Evolutionary conservation across 164 flowering plant genomes (phyloP), one percentile per base, ranked within the genome.

Genomic region (Protea cynaroides): DNA sequence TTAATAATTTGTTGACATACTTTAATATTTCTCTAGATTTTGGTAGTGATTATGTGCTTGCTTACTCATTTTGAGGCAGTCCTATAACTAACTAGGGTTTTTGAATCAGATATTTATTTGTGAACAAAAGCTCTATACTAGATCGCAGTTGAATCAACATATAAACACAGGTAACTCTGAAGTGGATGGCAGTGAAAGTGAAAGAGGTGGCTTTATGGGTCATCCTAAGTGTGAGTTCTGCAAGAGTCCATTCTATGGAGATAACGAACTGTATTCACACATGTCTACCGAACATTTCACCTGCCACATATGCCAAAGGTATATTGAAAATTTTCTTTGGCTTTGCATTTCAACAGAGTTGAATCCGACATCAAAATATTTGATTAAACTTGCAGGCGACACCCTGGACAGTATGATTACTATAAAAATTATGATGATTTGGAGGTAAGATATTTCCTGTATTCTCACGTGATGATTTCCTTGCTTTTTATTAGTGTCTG

Each of bases 231-330:
- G 99, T 78, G 97, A 92, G 56, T 92, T 92, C 65, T 91, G 99
- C 67, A 72, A 72, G 67, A 78, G 76, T 18, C 89, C 97, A 11
- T 91, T 86, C 65, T 95, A 95, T 79, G 97, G 96, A 65, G 99
- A 95, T 53, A 92, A 91, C 75, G 99, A 95, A 66, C 80, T 91
- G 43, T 94, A 89, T 67, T 24, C 82, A 5, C 97, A 94, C 66
- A 91, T 94, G 96, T 84, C 92, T 5, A 88, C 87, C 1, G 99
- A 91, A 69, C 99, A 94, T 67, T 95, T 72, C 70, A 89, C 93
- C 7, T 95, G 99, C 65, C 96, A 89, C 74, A 79, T 95, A 63
- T 89, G 99, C 75, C 95, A 89, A 82, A 85, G 97, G 99, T 93
- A 75, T 62, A 29, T 25, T 43, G 40, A 17, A 25, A 19, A 11